Evolutionary conservation across 805 yeast species (phyloP), one percentile per base, ranked within the genome.

Genomic region (Clavispora vitiphila): DNA sequence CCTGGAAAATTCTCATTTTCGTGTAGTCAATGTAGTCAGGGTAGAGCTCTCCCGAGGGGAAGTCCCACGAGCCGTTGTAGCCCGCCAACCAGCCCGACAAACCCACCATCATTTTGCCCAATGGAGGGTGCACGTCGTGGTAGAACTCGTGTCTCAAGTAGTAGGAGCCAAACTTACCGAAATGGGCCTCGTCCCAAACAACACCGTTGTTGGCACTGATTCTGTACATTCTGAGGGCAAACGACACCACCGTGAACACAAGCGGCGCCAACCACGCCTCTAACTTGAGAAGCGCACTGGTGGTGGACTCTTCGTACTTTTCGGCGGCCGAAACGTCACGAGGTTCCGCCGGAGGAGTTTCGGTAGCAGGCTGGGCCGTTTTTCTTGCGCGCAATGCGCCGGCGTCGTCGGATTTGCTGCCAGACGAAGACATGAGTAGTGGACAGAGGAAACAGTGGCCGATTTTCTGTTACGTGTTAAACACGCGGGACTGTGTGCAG

Each of bases 161-260:
- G 55, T 84, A 80, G 3, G 91, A 81, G 35, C 95, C 95, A 59
- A 86, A 86, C 59, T 83, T 84, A 34, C 93, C 95, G 60, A 86
- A 86, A 69, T 86, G 95, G 5, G 95, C 93, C 61, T 86, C 95
- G 66, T 86, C 95, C 95, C 95, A 86, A 8, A 84, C 83, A 37
- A 86, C 91, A 41, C 70, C 72, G 38, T 75, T 61, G 43, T 80
- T 85, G 42, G 75, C 70, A 41, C 86, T 84, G 51, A 91, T 83
- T 47, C 75, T 71, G 67, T 86, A 81, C 62, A 89, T 78, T 53
- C 98, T 78, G 32, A 87, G 74, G 18, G 74, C 75, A 54, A 90
- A 84, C 8, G 93, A 81, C 15, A 83, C 49, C 2, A 74, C 44
- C 1, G 96, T 89, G 56, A 90, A 74, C 18, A 80, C 43, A 3